Evolutionary conservation across 805 yeast species (phyloP).

Genomic region (Saccharomycopsis oosterbeekiorum): DNA sequence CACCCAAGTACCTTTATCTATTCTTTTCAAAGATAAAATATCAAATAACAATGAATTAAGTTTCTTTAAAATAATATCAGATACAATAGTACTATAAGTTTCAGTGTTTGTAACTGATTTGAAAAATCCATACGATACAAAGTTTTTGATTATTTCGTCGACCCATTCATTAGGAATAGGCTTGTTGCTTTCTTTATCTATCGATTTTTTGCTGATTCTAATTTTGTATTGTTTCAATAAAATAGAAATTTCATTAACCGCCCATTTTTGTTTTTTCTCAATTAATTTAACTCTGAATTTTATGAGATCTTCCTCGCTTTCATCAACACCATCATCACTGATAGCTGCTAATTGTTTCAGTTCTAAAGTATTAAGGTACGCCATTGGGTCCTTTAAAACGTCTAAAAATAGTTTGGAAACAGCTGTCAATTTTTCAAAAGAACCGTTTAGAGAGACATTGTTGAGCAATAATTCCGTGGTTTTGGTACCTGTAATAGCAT

Average conservation of each 20-base stretch:
- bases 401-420: slow-evolving; percentile 19
- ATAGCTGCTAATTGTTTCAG: slow-evolving; percentile 12
- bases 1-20: slow-evolving; percentile 51
- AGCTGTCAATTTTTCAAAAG: slow-evolving; percentile 17
- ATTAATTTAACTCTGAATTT: slow-evolving; percentile 19
- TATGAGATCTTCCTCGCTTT: slow-evolving; percentile 18
- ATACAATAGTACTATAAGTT: slow-evolving; percentile 23
- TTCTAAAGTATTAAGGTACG: slow-evolving; percentile 21
- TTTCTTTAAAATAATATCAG: slow-evolving; percentile 45
- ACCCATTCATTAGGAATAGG: slow-evolving; percentile 23
- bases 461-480: slow-evolving; percentile 40
- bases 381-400: slow-evolving; percentile 20
- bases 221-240: slow-evolving; percentile 33
- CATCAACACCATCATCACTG: slow-evolving; percentile 17
- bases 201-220: slow-evolving; percentile 23
- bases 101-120: slow-evolving; percentile 14
- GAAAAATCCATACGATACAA: slow-evolving; percentile 20
- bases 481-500: slow-evolving; percentile 64
- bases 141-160: slow-evolving; percentile 24
- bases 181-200: background rate
- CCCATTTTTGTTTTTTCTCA: slow-evolving; percentile 41
- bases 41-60: slow-evolving; percentile 60
- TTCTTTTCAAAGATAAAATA: slow-evolving; percentile 35
- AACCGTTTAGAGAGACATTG: slow-evolving; percentile 15
- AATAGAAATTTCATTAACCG: slow-evolving; percentile 44